Conservation (phyloP, 164 flowering plant genomes). For the Dillenia turbinata region DNA sequence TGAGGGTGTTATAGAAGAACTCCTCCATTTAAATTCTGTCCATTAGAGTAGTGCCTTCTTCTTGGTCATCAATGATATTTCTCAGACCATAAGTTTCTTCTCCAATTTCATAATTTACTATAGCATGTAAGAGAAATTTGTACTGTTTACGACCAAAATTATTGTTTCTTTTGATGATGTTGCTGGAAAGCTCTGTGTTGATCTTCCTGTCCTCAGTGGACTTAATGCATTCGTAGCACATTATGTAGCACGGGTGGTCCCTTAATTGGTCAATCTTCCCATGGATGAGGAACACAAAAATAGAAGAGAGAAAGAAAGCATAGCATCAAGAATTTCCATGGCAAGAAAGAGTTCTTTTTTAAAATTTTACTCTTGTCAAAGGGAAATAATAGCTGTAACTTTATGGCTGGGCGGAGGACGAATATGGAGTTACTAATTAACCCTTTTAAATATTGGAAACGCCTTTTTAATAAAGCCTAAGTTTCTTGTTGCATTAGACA, state of each 20-base stretch:
- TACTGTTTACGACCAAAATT: conserved; percentile 15
- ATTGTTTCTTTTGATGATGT: conserved; percentile 20
- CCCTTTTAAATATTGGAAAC: no score
- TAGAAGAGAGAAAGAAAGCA: no score
- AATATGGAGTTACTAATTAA: no score
- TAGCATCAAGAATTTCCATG: no score
- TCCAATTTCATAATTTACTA: conserved; percentile 10
- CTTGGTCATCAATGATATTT: conserved; percentile 4
- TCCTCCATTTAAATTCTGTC: neutral
- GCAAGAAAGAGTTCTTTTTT: no score
- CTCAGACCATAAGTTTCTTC: conserved; percentile 20
- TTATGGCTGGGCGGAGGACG: no score
- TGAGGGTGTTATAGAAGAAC: conserved; percentile 12
- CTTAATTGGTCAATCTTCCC: neutral
- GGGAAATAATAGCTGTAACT: no score
- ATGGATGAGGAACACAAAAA: no score
- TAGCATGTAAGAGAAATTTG: conserved; percentile 19
- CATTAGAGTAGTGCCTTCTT: neutral
- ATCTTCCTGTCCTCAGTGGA: conserved; percentile 23
- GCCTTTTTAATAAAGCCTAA: no score
- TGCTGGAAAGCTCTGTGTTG: conserved; percentile 18
- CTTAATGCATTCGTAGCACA: conserved; percentile 20
- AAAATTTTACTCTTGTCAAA: no score
- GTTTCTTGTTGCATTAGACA: no score
- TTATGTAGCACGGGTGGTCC: conserved; percentile 18